Conservation (phyloP, 106 monocot species). For the Allium fistulosum region DNA sequence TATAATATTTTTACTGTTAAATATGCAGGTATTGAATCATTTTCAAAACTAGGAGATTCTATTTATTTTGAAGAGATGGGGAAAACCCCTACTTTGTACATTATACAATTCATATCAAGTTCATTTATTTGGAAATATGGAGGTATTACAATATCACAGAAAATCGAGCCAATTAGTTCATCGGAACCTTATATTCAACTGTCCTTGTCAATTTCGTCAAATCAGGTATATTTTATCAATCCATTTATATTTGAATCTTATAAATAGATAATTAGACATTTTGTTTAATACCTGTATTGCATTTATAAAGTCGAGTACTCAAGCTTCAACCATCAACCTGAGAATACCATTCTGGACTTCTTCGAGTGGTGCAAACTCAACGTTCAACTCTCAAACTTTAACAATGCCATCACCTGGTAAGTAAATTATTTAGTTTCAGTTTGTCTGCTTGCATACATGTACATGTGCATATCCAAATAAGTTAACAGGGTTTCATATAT, state of each 20-base stretch:
- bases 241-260: not conserved
- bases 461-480: no score
- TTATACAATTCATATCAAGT: slow-evolving; percentile 71
- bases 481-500: not conserved
- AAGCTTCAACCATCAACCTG: slow-evolving; percentile 44
- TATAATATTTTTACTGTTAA: not conserved
- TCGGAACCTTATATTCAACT: slow-evolving; percentile 36
- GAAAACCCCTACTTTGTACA: slow-evolving; percentile 38
- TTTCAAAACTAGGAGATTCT: slow-evolving; percentile 85
- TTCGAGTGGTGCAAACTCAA: slow-evolving; percentile 28
- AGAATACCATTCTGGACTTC: slow-evolving; percentile 72
- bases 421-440: not conserved
- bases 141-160: slow-evolving; percentile 36
- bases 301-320: slow-evolving; percentile 17
- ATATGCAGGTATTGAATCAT: slow-evolving; percentile 66
- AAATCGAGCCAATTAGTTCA: slow-evolving; percentile 34
- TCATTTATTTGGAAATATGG: slow-evolving; percentile 60
- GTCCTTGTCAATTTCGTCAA: slow-evolving; percentile 33
- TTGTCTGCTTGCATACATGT: no score
- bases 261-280: not conserved
- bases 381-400: slow-evolving; percentile 36
- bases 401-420: slow-evolving; percentile 30
- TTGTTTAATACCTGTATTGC: not conserved
- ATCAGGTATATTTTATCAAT: slow-evolving; percentile 25
- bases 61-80: slow-evolving; percentile 79